Evolutionary conservation across 2,329 filamentous ascomycete species (phyloP).

Genomic region (Ambrosiella beaveri): DNA sequence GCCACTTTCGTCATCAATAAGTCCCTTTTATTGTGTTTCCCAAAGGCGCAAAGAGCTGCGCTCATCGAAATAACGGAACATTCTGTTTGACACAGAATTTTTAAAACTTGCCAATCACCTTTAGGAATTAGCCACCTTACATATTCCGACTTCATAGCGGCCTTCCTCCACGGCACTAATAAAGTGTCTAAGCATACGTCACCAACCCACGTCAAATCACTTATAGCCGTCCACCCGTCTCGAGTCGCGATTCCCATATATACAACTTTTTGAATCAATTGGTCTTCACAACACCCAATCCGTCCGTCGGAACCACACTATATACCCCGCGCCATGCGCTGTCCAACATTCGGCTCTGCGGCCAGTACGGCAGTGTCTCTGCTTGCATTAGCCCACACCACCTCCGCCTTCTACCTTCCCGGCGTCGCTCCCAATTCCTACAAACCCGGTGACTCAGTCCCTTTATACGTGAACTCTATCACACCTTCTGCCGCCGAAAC

Average conservation of each 20-base stretch:
- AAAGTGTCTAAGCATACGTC: neutral
- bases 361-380: slow-evolving; percentile 31
- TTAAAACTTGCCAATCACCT: neutral
- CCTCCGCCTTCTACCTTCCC: slow-evolving; percentile 80
- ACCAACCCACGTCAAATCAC: neutral
- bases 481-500: slow-evolving; percentile 63
- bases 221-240: neutral
- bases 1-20: neutral
- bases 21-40: neutral
- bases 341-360: neutral
- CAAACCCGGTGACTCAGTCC: slow-evolving; percentile 59
- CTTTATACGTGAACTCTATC: slow-evolving; percentile 82
- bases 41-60: neutral
- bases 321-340: slow-evolving; percentile 11
- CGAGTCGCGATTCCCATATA: neutral
- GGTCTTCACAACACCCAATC: neutral
- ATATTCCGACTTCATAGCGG: neutral
- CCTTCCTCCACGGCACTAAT: neutral
- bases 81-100: neutral
- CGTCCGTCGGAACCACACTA: neutral
- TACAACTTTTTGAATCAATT: neutral
- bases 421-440: slow-evolving; percentile 92
- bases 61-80: no score
- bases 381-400: slow-evolving; percentile 34
- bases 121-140: neutral